Evolutionary conservation across 2,329 filamentous ascomycete species (phyloP), one percentile per base, ranked within the genome.

Genomic region (Cladorrhinum sp.): DNA sequence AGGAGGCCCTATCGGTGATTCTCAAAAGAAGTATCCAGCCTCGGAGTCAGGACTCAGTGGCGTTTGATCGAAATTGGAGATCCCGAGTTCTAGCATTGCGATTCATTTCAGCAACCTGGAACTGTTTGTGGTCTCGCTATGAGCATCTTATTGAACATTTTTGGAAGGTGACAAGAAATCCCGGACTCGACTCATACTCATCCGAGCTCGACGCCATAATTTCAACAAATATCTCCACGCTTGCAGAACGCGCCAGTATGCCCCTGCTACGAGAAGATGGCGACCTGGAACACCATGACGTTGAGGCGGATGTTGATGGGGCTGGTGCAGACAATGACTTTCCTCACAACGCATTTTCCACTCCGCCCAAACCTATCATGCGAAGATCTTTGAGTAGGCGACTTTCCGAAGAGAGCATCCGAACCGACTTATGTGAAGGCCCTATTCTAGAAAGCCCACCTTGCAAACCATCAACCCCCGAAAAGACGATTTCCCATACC

Each of bases 401-500:
- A 45, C 70, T 78, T 25, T 87, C 85, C 0, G 83, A 86, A 62
- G 84, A 86, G 69, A 86, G 83, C 69, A 81, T 87, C 38, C 77
- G 80, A 22, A 85, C 83, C 24, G 84, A 87, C 27, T 73, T 87
- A 9, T 86, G 84, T 67, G 85, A 87, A 58, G 85, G 84, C 0
- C 83, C 78, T 1, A 50, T 86, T 16, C 73, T 71, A 24, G 79
- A 81, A 50, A 78, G 73, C 53, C 77, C 77, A 9, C 61, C 24
- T 41, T 24, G 16, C 24, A 66, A 60, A 29, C 65, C 73, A 12
- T 65, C 59, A 29, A 72, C 73, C 1, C 74, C 74, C 4, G 72
- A 74, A 24, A 65, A 67, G 22, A 70, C 71, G 29, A 50, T 61
- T 5, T 60, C 67, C 8, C 67, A 65, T n/a, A 45, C 18, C 41